Base-by-base conservation (phyloP, 352 stramenopile species). In the Phytophthora pinifolia region DNA sequence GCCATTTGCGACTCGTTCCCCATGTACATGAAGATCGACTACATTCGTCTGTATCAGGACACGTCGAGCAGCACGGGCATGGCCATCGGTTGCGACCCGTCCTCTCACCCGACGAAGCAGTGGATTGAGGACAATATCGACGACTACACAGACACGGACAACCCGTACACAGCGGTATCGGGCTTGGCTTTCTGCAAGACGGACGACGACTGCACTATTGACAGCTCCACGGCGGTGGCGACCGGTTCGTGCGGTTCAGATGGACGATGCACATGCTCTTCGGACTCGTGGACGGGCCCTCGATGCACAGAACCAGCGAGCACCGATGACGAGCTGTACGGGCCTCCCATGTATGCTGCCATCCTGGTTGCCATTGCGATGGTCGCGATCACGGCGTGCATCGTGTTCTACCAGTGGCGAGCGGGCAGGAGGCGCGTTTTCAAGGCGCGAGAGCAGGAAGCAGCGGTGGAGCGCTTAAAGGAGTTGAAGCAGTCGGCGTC, bases 21-120 rank as follows among this genome's bases (percentile, higher is more conserved):
- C 0, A 70, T 86, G 67, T 69, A 83, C 20, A 13, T 88, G 32
- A 83, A 82, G 62, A 68, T 88, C 44, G 76, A 55, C 47, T 55
- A 55, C 36, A 17, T 55, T n/a, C 47, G 47, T 6, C 17, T 55
- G 36, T 55, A 55, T 39, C 76, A 87, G 30, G 70, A 83, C 41
- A 58, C 35, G 3, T 60, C 60, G 0, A 4, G 20, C 1, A 42
- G 22, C 31, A 79, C 70, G 0, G 77, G 51, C 8, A 83, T 83
- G 74, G 34, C 46, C 9, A 49, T 79, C 1, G 60, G 61, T 0
- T 87, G 74, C 17, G 71, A 87, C 29, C 47, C 47, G 25, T 17
- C 35, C 2, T 70, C 65, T 14, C 71, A 83, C 15, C 70, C 70
- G 10, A 81, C 74, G 4, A 71, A 64, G 18, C 33, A 76, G 52